These are phyloP conservation scores for Gonapodya sp. DNA, from an alignment of 192 early-diverging fungal species.

Conservation along the genomic window DNA sequence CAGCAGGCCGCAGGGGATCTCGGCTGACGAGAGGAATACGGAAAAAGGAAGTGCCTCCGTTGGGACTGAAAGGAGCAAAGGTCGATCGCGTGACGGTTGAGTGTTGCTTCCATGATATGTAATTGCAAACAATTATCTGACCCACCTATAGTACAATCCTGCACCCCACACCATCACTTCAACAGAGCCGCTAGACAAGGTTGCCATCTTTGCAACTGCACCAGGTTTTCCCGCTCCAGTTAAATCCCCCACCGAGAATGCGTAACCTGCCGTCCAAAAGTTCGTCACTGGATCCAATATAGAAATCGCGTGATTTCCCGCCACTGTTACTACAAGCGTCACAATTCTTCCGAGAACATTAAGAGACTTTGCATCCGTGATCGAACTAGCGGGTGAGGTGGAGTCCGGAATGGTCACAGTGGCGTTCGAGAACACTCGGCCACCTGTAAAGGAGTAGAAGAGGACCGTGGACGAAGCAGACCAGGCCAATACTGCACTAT, in stretches of 20 bases:
- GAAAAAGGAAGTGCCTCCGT: neutral
- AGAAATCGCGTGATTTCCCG: neutral
- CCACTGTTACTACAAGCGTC: neutral
- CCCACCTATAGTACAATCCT: neutral
- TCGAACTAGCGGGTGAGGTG: neutral
- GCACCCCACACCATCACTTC: conserved; percentile 1
- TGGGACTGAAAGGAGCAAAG: neutral
- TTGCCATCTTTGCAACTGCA: neutral
- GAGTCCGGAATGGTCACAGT: neutral
- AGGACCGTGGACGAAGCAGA: neutral
- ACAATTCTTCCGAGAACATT: neutral
- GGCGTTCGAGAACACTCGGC: neutral
- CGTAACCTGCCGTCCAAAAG: neutral
- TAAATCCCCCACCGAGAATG: neutral
- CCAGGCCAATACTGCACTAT: neutral
- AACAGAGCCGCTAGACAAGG: neutral
- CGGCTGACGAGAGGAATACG: neutral
- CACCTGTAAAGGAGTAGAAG: neutral
- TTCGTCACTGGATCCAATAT: neutral
- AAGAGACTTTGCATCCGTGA: neutral
- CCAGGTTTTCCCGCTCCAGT: neutral
- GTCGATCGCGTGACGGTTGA: neutral
- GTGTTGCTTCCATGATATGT: neutral
- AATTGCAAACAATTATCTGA: neutral
- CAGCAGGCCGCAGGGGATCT: neutral